Evolutionary conservation across 2,329 filamentous ascomycete genomes (phyloP), one percentile per base, ranked within the genome.

Genomic region (Apiospora arundinis): DNA sequence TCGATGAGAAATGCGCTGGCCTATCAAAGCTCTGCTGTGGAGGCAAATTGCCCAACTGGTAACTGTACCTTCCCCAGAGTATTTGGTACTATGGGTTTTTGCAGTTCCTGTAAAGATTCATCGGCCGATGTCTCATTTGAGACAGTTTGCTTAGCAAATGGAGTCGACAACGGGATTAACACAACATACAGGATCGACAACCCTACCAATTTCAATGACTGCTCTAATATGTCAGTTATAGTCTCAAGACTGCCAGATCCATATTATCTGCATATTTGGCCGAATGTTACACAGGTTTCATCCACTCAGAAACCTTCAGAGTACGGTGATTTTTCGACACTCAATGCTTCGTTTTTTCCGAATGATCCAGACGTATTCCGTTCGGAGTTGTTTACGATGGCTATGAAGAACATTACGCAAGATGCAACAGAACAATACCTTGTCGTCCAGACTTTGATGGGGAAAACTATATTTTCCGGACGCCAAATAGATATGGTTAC

Each of bases 51-150:
- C 32, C n/a, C 32, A 40, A 65, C 48, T 56, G 68, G 68, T 12
- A 60, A 69, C 23, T 69, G 68, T 25, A 69, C 68, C 21, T 69
- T 69, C 32, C 21, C 42, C 7, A 6, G 56, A 18, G 40, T 23
- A 32, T 65, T 56, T 28, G 23, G 40, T 23, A 56, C 68, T 23
- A 23, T 69, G 68, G 68, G 68, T 0, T 69, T 69, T 60, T 60
- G 68, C 28, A 63, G 46, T 28, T 52, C 68, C 6, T 69, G 68
- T 21, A 28, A 63, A 69, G 48, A 69, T 16, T 52, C 48, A 28
- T 52, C 48, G 2, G 2, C 11, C 23, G 48, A 52, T 25, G 12
- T 52, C 11, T 16, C 23, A 1, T 52, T 52, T 16, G 48, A 28
- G 11, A 52, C 48, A 18, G 23, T 52, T 28, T 52, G 48, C 48